phyloP scores from a whole-genome alignment of 139 green algal genomes.

The Trebouxia sp. region DNA sequence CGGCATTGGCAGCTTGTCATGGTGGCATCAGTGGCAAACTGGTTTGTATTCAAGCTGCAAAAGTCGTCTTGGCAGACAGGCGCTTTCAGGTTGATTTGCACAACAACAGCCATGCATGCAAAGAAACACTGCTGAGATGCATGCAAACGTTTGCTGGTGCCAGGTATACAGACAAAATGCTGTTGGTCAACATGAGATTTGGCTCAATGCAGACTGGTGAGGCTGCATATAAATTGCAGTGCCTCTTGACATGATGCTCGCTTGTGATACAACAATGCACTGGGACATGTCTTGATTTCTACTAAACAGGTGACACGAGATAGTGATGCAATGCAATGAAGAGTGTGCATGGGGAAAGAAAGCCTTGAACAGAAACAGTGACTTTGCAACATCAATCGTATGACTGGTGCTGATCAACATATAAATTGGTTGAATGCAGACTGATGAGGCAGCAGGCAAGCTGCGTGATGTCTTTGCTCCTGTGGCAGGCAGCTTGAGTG shows the following conservation, averaged over 20 bases:
- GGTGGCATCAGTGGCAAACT: background rate
- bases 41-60: background rate
- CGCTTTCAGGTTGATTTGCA: background rate
- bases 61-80: background rate
- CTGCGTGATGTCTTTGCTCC: background rate
- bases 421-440: background rate
- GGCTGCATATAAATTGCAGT: too few species aligned
- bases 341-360: background rate
- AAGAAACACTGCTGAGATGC: background rate
- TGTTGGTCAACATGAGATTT: too few species aligned
- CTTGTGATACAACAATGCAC: too few species aligned
- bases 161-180: too few species aligned
- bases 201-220: too few species aligned
- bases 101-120: background rate
- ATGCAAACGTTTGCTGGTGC: too few species aligned
- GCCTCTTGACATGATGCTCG: too few species aligned
- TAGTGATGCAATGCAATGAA: too few species aligned
- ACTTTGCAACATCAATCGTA: background rate
- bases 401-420: background rate
- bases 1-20: background rate
- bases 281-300: too few species aligned
- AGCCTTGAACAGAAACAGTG: background rate
- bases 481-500: background rate
- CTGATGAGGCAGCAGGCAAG: conserved; percentile 13
- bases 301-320: too few species aligned